Percentiles rank a stretch among this genome's conserved stretches.
Conservation (phyloP, 2,329 filamentous ascomycete genomes). For the Colletotrichum acutatum region DNA sequence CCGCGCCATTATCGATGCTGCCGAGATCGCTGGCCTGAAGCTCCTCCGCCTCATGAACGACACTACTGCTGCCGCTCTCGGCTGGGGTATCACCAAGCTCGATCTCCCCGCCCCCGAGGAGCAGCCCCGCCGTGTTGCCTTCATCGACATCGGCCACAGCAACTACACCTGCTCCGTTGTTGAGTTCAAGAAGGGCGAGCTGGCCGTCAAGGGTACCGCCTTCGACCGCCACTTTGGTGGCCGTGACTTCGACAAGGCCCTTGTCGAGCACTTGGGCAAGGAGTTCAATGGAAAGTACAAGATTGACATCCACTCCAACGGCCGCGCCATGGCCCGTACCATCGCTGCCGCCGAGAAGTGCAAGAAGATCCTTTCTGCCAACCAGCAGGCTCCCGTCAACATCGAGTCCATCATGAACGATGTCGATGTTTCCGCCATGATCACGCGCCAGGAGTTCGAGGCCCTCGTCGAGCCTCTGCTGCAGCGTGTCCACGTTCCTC, state of each 20-base stretch:
- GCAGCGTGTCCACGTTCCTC: conserved; percentile 74
- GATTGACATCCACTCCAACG: conserved; percentile 91
- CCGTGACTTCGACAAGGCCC: conserved; percentile 93
- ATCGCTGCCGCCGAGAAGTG: conserved; percentile 92
- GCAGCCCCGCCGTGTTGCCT: conserved; percentile 89
- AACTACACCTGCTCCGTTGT: conserved; percentile 95
- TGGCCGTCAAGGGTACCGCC: conserved; percentile 90
- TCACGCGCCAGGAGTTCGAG: conserved; percentile 96
- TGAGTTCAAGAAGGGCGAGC: conserved; percentile 96
- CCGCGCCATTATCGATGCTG: conserved; percentile 87
- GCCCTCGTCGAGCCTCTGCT: conserved; percentile 88
- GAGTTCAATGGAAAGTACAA: conserved; percentile 99
- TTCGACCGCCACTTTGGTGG: conserved; percentile 98
- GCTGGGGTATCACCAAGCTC: conserved; percentile 97
- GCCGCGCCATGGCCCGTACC: conserved; percentile 89
- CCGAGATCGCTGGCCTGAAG: conserved; percentile 94
- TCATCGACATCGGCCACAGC: conserved; percentile 95
- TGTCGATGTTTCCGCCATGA: conserved; percentile 86
- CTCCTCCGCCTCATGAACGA: conserved; percentile 96
- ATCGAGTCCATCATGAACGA: conserved; percentile 99
- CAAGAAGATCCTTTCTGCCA: conserved; percentile 98
- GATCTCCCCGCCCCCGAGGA: conserved; percentile 91
- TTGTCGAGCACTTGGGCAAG: conserved; percentile 93
- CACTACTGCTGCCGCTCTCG: conserved; percentile 93
- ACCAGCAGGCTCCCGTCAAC: conserved; percentile 90